These are phyloP conservation scores for Teratosphaeria viscida DNA, from an alignment of 2,329 filamentous ascomycete genomes.

Conservation along the genomic window DNA sequence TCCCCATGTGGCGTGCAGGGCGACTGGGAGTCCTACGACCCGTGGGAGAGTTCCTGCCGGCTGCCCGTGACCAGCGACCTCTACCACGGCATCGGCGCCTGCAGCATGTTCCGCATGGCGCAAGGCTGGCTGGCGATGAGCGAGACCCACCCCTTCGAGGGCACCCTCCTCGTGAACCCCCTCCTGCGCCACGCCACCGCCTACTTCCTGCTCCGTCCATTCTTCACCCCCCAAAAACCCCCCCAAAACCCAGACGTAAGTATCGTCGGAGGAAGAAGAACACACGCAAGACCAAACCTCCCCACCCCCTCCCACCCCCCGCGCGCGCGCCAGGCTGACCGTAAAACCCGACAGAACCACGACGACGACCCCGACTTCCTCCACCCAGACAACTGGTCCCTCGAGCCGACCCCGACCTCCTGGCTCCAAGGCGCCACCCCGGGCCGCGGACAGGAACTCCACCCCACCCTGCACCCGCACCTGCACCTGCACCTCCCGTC, in stretches of 20 bases:
- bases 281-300: too few relatives aligned
- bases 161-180: conserved; percentile 74
- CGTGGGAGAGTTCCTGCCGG: conserved; percentile 66
- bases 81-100: conserved; percentile 72
- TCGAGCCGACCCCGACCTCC: conserved; percentile 43
- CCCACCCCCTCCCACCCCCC: too few relatives aligned
- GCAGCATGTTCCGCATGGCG: conserved; percentile 76
- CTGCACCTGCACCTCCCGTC: conserved; percentile 44
- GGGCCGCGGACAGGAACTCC: conserved; percentile 61
- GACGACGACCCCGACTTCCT: conserved; percentile 35
- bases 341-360: conserved; percentile 6
- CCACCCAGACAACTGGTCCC: conserved; percentile 50
- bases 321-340: too few relatives aligned
- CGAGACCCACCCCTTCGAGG: conserved; percentile 59
- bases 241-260: conserved; percentile 19
- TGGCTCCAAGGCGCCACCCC: conserved; percentile 60
- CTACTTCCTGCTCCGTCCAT: conserved; percentile 73
- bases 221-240: conserved; percentile 52
- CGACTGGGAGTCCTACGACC: conserved; percentile 69
- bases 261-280: too few relatives aligned
- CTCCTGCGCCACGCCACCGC: conserved; percentile 63
- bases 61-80: conserved; percentile 60
- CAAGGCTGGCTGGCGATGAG: conserved; percentile 85
- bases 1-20: conserved; percentile 36
- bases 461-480: conserved; percentile 55